Evolutionary conservation across 345 rosid species (phyloP).

Genomic region (Carallia brachiata): DNA sequence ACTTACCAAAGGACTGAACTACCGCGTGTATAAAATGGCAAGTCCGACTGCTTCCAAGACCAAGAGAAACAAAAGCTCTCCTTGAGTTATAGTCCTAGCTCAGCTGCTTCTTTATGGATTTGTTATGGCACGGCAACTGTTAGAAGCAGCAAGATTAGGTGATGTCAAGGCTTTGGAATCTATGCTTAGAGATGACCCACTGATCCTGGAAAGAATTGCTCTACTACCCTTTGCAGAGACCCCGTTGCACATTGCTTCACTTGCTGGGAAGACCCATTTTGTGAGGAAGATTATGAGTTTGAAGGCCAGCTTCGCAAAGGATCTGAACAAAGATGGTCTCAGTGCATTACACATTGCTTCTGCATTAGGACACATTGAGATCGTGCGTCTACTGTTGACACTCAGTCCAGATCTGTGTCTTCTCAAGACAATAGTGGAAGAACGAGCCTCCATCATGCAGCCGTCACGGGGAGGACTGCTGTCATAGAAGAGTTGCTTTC

Average conservation of each 20-base stretch:
- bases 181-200: constrained; percentile 4
- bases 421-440: constrained; percentile 4
- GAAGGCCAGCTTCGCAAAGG: constrained; percentile 4
- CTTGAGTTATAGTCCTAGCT: too few species aligned
- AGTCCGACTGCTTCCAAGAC: too few species aligned
- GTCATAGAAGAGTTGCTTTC: not conserved
- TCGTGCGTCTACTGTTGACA: not conserved
- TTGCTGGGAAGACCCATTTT: constrained; percentile 6
- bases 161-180: not conserved
- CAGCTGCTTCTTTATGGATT: too few species aligned
- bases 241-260: not conserved
- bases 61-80: too few species aligned
- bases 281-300: not conserved
- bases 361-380: not conserved
- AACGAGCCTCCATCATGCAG: constrained; percentile 6
- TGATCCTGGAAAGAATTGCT: not conserved
- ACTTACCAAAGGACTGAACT: too few species aligned
- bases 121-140: too few species aligned
- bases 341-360: constrained; percentile 14
- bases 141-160: not conserved
- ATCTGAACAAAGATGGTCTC: constrained; percentile 10
- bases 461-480: not conserved
- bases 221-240: not conserved
- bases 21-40: too few species aligned
- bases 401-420: not conserved